Percentiles rank a stretch among this genome's conserved stretches.
Evolutionary conservation across 2,329 filamentous ascomycete species (phyloP).

Genomic region (Talaromyces sp.): DNA sequence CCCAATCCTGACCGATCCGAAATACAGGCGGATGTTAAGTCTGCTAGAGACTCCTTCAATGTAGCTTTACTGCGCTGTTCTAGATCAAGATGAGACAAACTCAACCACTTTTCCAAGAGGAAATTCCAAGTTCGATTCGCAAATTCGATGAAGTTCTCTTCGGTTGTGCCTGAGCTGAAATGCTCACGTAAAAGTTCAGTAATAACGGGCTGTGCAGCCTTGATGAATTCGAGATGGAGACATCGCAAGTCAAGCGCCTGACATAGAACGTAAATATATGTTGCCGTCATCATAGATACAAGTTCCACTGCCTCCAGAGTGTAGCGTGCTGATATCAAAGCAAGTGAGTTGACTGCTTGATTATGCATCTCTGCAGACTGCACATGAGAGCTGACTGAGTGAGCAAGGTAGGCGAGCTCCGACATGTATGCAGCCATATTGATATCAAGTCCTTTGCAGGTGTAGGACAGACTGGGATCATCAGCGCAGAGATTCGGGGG

Average conservation of each 20-base stretch:
- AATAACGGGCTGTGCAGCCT: slow-evolving; percentile 6
- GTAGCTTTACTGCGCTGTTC: slow-evolving; percentile 8
- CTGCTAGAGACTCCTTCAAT: slow-evolving; percentile 13
- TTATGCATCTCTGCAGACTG: slow-evolving; percentile 64
- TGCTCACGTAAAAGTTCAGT: slow-evolving; percentile 7
- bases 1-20: background rate
- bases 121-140: slow-evolving; percentile 4
- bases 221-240: slow-evolving; percentile 15
- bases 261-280: slow-evolving; percentile 52
- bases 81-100: slow-evolving; percentile 14
- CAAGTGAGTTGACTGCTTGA: slow-evolving; percentile 62
- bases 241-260: slow-evolving; percentile 54
- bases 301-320: slow-evolving; percentile 54
- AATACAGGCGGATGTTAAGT: slow-evolving; percentile 9
- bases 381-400: slow-evolving; percentile 59
- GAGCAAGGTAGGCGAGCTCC: slow-evolving; percentile 57
- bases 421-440: slow-evolving; percentile 60
- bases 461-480: slow-evolving; percentile 54
- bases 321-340: slow-evolving; percentile 54
- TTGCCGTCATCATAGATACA: slow-evolving; percentile 52
- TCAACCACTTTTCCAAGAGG: slow-evolving; percentile 15
- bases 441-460: slow-evolving; percentile 62
- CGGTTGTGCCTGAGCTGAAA: slow-evolving; percentile 1
- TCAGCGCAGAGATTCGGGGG: slow-evolving; percentile 58
- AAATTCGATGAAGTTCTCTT: slow-evolving; percentile 5